Base-by-base conservation (phyloP, 495 filamentous ascomycete genomes). In the Chaetomium cochliodes region DNA sequence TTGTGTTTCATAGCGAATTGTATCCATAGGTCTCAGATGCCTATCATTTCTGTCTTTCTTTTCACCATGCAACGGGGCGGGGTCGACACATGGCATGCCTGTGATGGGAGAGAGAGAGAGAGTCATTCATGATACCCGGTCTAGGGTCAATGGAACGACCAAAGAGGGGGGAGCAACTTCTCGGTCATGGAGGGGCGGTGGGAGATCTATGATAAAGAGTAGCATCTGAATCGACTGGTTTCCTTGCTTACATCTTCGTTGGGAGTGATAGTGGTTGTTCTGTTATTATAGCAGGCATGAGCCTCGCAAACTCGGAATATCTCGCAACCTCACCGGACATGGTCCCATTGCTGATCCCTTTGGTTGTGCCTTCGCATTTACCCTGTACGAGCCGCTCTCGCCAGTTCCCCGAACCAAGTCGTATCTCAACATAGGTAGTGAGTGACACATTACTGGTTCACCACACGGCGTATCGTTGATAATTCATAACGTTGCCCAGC, bases 1-100 rank as follows among this genome's bases (percentile, higher is more conserved):
- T 41, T 33, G 22, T 41, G 16, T 58, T 51, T 33, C 57, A 37
- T 55, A 39, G 47, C 42, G 47, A 25, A 23, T 65, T 65, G 63
- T 65, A 60, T 50, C 55, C 33, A 7, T 28, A 44, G 28, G 47
- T 49, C 16, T 20, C 12, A 28, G 44, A 33, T 20, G 18, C 26
- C n/a, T 49, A 47, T 13, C 42, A 15, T 23, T 28, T 28, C 30
- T 56, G 0, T 56, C 4, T 39, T 20, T 47, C n/a, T 47, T 47
- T 47, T 47, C 4, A 5, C 15, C 44, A 47, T 47, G 5, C n/a
- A 11, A 6, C 9, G 2, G 18, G 46, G 46, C 20, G n/a, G 46
- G 1, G 18, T 53, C 2, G 23, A 53, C 25, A 26, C n/a, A 20
- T 22, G 54, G 54, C n/a, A 44, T 18, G 3, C 41, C 13, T 16